Conservation (phyloP, 441 rosid species). For the Jatropha podagrica region DNA sequence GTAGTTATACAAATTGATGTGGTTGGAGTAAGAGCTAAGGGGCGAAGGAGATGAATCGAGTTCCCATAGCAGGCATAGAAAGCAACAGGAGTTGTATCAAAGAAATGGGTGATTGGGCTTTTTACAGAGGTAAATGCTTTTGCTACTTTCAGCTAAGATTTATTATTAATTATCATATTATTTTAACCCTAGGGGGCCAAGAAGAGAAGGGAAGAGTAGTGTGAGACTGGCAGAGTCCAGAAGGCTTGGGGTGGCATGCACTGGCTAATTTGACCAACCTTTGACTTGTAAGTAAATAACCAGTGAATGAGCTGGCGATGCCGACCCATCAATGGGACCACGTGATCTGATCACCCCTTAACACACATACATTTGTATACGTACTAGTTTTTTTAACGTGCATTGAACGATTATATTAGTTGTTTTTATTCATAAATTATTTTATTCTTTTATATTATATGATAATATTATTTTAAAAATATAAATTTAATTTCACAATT, state of each 20-base stretch:
- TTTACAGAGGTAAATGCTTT: slow-evolving; percentile 15
- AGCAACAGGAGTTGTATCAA: slow-evolving; percentile 22
- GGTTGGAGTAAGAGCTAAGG: background rate
- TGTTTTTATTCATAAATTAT: too few species aligned
- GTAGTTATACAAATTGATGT: background rate
- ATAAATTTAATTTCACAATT: too few species aligned
- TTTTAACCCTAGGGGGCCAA: background rate
- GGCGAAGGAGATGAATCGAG: background rate
- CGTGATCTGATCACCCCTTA: slow-evolving; percentile 37
- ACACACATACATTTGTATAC: background rate
- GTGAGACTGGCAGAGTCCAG: slow-evolving; percentile 24
- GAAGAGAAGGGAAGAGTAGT: background rate
- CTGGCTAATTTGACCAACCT: slow-evolving; percentile 25
- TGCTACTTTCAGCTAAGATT: slow-evolving; percentile 23
- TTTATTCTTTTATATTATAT: too few species aligned
- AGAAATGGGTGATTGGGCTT: slow-evolving; percentile 10
- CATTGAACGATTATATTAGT: too few species aligned
- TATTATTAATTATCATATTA: background rate
- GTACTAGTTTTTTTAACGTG: too few species aligned
- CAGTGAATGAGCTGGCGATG: slow-evolving; percentile 67
- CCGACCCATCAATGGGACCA: slow-evolving; percentile 56
- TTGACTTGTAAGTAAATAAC: slow-evolving; percentile 49
- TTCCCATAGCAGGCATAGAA: slow-evolving; percentile 27
- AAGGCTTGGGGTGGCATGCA: slow-evolving; percentile 25
- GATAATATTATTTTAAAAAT: too few species aligned